Conservation (phyloP, 805 yeast species). For the Saturnispora halmiae region DNA sequence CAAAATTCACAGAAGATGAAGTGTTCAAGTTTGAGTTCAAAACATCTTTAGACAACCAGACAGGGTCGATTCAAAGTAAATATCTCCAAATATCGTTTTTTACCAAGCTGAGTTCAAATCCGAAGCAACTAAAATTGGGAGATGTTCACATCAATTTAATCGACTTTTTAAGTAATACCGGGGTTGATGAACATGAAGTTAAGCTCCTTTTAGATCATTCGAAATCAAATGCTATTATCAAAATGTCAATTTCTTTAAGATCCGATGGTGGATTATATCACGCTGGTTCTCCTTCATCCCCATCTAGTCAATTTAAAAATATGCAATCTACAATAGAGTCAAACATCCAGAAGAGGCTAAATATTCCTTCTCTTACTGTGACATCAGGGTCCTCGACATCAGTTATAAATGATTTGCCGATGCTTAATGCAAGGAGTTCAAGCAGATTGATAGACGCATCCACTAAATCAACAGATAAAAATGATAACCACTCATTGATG, state of each 20-base stretch:
- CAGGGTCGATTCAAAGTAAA: constrained; percentile 35
- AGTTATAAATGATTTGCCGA: neutral
- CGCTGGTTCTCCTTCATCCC: neutral
- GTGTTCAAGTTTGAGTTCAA: constrained; percentile 34
- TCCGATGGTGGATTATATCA: neutral
- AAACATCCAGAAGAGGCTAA: neutral
- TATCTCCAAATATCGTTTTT: constrained; percentile 21
- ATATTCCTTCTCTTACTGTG: neutral
- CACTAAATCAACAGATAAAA: neutral
- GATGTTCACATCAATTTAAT: constrained; percentile 55
- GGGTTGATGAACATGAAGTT: constrained; percentile 45
- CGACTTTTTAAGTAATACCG: constrained; percentile 66
- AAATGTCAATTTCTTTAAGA: constrained; percentile 37
- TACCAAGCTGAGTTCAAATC: constrained; percentile 4
- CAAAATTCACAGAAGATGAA: constrained; percentile 34
- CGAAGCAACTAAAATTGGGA: constrained; percentile 45
- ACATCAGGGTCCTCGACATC: no score
- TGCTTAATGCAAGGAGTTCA: no score
- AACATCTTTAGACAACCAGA: constrained; percentile 22
- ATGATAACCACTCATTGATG: constrained; percentile 11
- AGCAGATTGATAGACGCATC: no score
- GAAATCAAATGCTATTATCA: constrained; percentile 74
- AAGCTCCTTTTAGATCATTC: constrained; percentile 68
- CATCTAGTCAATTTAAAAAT: neutral
- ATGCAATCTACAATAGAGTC: neutral